phyloP scores from a whole-genome alignment of 2,329 filamentous ascomycete species.

The Pseudocercospora eumusae region DNA sequence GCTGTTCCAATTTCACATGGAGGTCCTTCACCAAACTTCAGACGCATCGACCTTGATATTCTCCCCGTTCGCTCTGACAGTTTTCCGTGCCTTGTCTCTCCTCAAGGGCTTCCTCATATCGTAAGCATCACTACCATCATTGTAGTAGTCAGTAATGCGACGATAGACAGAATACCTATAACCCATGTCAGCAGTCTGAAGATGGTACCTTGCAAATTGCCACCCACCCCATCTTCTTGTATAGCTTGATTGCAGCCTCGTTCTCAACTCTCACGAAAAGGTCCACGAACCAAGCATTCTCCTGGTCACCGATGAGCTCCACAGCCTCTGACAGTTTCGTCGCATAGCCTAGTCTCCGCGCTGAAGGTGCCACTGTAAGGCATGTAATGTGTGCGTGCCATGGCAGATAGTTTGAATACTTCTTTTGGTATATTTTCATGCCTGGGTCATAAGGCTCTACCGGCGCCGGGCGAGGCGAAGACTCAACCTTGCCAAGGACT shows the following conservation, averaged over 20 bases:
- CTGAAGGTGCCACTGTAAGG: constrained; percentile 84
- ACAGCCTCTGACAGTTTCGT: constrained; percentile 78
- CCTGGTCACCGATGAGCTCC: constrained; percentile 77
- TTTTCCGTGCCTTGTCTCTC: constrained; percentile 73
- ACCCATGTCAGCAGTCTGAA: neutral
- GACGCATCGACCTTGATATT: constrained; percentile 73
- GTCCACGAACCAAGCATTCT: constrained; percentile 92
- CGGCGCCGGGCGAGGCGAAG: constrained; percentile 70
- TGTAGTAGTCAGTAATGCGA: constrained; percentile 88
- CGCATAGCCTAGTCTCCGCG: constrained; percentile 82
- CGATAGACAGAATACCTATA: constrained; percentile 76
- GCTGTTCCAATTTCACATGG: neutral
- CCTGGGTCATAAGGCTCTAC: constrained; percentile 68
- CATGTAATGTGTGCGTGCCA: constrained; percentile 99
- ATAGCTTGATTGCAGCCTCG: constrained; percentile 80
- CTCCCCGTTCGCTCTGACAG: constrained; percentile 80
- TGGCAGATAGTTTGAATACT: constrained; percentile 75
- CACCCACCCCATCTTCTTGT: constrained; percentile 76
- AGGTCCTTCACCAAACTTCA: constrained; percentile 71
- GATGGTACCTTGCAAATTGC: neutral
- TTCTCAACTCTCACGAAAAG: constrained; percentile 91
- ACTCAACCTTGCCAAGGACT: constrained; percentile 98
- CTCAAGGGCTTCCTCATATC: constrained; percentile 94
- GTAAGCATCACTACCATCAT: constrained; percentile 91
- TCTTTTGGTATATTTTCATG: constrained; percentile 42